phyloP scores from a whole-genome alignment of 2,329 filamentous ascomycete genomes.

The Simplicillium aogashimaense region DNA sequence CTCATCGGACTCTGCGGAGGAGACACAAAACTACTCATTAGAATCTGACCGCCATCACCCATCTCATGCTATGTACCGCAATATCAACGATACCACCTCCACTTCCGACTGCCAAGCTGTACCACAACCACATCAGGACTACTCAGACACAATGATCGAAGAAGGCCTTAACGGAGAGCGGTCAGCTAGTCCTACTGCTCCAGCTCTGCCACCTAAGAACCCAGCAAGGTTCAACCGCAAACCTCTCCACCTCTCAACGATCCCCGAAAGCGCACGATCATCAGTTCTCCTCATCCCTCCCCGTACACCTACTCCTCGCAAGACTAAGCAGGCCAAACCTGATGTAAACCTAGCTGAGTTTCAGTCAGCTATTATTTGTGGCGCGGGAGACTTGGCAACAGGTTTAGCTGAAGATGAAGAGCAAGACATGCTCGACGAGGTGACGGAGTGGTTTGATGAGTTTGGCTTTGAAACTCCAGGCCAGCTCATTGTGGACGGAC shows the following conservation, averaged over 20 bases:
- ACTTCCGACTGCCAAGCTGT: background rate
- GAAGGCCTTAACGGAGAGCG: slow-evolving; percentile 6
- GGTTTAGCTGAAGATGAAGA: slow-evolving; percentile 35
- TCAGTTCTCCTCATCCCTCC: slow-evolving; percentile 1
- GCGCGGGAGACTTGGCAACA: slow-evolving; percentile 39
- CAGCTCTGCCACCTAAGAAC: slow-evolving; percentile 1
- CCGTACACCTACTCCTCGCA: too few species aligned
- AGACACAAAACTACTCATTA: too few species aligned
- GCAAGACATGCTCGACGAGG: slow-evolving; percentile 27
- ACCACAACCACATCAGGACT: too few species aligned
- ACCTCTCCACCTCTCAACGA: slow-evolving; percentile 24
- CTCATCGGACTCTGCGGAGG: too few species aligned
- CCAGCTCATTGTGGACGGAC: slow-evolving; percentile 20
- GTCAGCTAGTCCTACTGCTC: background rate
- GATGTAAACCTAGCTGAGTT: slow-evolving; percentile 48
- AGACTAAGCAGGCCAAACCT: too few species aligned
- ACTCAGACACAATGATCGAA: background rate
- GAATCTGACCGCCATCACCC: too few species aligned
- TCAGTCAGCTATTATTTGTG: slow-evolving; percentile 53
- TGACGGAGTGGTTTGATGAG: slow-evolving; percentile 40
- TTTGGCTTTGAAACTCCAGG: slow-evolving; percentile 37
- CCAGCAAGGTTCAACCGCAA: slow-evolving; percentile 6
- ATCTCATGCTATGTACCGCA: too few species aligned
- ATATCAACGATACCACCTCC: slow-evolving; percentile 3
- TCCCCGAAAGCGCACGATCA: slow-evolving; percentile 24